Evolutionary conservation across 768 basidiomycete genomes (phyloP), one percentile per base, ranked within the genome.

Genomic region (Psilocybe cyanescens): DNA sequence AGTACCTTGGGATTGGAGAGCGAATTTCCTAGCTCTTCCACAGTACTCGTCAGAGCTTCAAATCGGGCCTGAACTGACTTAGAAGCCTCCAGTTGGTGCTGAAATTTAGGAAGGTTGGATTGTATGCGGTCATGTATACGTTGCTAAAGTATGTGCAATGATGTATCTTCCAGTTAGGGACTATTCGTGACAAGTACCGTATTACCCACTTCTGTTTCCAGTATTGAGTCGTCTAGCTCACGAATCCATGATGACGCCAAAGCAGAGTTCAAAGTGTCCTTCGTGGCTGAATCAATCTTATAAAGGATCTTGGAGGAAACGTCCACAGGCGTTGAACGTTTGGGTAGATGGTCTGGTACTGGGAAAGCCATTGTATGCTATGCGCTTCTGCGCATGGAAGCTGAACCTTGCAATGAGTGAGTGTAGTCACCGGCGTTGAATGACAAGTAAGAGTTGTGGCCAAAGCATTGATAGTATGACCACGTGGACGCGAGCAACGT

Each of bases 61-160:
- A 87, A 72, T 29, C 88, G 84, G 59, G 81, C 77, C 70, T 90
- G 89, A 19, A 92, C 82, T 30, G 86, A 85, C 73, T 79, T 81
- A 16, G 92, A 83, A 12, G 86, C 82, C 48, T 81, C 73, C 31
- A 89, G 67, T 66, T 94, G 91, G 39, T 77, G 74, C 54, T 89
- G 83, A 60, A 94, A 92, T 24, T 78, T 72, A 11, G 86, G 83
- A 14, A 86, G 75, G 72, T 93, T 83, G 14, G 77, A 74, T 60
- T 88, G 82, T 65, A 94, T 88, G 51, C 90, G 85, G 65, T 90
- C 86, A 66, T 90, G 87, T 65, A 97, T 87, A 67, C 79, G 83
- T 67, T 80, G 76, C 87, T 94, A 74, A n/a, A 44, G 41, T 41
- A 67, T 57, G 51, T 70, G 58, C 49, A 50, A 68, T 17, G 67